Percentiles rank a stretch among this genome's conserved stretches.
These are phyloP conservation scores for Vitis hybrid DNA, from an alignment of 177 flowering plant species.

Conservation along the genomic window DNA sequence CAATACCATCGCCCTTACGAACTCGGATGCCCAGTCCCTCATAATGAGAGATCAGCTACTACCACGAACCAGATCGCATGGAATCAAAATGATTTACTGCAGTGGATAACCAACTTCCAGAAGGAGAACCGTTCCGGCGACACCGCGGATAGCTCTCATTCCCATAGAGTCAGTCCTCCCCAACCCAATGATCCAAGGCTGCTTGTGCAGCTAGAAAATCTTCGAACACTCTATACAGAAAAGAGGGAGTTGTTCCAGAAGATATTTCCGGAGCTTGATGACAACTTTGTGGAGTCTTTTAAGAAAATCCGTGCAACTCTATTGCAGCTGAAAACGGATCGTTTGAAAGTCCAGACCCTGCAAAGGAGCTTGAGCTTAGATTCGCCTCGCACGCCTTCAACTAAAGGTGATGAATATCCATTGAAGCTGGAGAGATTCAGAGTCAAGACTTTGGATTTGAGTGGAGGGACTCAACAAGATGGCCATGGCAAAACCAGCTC, in stretches of 20 bases:
- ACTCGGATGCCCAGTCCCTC: too few relatives aligned
- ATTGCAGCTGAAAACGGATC: neutral
- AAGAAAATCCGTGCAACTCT: slow-evolving; percentile 7
- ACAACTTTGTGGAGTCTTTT: slow-evolving; percentile 14
- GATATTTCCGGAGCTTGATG: slow-evolving; percentile 13
- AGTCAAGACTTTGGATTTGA: slow-evolving; percentile 6
- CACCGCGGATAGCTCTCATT: too few relatives aligned
- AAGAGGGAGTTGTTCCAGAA: slow-evolving; percentile 25
- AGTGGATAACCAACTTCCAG: too few relatives aligned
- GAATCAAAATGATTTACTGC: too few relatives aligned
- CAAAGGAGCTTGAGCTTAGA: slow-evolving; percentile 33
- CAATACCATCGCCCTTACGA: too few relatives aligned
- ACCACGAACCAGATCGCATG: too few relatives aligned
- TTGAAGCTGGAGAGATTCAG: slow-evolving; percentile 17
- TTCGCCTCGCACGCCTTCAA: slow-evolving; percentile 4
- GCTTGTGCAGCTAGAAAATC: slow-evolving; percentile 16
- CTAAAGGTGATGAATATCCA: neutral
- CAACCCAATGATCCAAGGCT: slow-evolving; percentile 19
- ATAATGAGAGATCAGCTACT: too few relatives aligned
- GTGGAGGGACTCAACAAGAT: too few relatives aligned
- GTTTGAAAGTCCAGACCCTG: slow-evolving; percentile 2
- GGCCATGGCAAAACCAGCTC: too few relatives aligned
- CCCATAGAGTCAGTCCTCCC: too few relatives aligned
- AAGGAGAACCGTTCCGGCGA: too few relatives aligned
- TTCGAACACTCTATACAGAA: slow-evolving; percentile 11